These are phyloP conservation scores for Emmonsiellopsis sp. DNA, from an alignment of 2,329 filamentous ascomycete species.

Conservation along the genomic window DNA sequence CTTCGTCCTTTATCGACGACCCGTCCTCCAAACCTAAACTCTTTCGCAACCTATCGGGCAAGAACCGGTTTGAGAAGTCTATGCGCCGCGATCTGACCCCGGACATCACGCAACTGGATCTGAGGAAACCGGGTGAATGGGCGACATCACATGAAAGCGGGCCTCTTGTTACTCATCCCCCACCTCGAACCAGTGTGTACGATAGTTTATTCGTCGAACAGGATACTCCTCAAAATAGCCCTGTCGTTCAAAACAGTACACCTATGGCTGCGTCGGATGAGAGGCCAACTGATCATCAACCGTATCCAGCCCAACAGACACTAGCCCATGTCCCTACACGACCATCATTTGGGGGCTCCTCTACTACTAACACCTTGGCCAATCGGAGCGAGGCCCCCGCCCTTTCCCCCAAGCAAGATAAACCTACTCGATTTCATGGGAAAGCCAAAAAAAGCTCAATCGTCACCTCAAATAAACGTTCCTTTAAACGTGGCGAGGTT, in stretches of 20 bases:
- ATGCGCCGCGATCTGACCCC: constrained; percentile 26
- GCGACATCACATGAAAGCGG: background rate
- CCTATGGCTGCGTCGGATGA: background rate
- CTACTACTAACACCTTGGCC: background rate
- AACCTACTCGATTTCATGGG: background rate
- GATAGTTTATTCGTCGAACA: constrained; percentile 16
- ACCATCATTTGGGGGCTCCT: background rate
- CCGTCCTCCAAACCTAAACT: background rate
- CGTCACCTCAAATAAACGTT: background rate
- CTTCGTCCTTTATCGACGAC: too few species aligned
- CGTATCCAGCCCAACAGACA: background rate
- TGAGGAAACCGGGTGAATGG: constrained; percentile 29
- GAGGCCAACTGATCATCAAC: background rate
- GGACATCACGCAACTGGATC: constrained; percentile 26
- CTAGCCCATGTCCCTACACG: too few species aligned
- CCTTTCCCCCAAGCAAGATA: background rate
- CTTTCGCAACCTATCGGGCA: constrained; percentile 19
- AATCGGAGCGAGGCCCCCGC: background rate
- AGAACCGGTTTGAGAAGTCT: constrained; percentile 24
- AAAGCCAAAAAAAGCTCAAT: background rate
- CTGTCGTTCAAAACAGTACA: background rate
- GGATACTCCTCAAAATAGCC: constrained; percentile 5
- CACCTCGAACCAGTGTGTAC: background rate
- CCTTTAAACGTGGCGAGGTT: constrained; percentile 19
- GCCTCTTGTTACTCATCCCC: background rate